phyloP scores from a whole-genome alignment of 371 early-diverging fungal genomes.

The Umbelopsis sp. region DNA sequence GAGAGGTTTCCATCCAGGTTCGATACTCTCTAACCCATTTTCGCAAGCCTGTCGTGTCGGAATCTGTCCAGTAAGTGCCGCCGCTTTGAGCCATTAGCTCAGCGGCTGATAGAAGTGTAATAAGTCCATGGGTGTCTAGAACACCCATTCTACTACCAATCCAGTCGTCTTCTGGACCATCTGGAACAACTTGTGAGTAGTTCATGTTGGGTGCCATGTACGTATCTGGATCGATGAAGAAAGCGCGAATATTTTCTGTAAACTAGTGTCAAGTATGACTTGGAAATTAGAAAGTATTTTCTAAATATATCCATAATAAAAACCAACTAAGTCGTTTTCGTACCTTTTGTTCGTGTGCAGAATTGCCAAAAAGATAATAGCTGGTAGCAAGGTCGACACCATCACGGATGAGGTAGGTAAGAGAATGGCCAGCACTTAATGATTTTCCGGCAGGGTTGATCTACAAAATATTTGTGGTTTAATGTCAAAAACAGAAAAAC shows the following conservation, averaged over 20 bases:
- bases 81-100: slow-evolving; percentile 9
- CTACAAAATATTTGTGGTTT: neutral
- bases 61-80: neutral
- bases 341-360: slow-evolving; percentile 7
- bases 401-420: slow-evolving; percentile 14
- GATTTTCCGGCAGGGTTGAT: slow-evolving; percentile 17
- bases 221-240: slow-evolving; percentile 9
- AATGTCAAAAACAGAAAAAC: neutral
- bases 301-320: neutral
- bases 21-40: slow-evolving; percentile 14
- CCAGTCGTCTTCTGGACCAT: slow-evolving; percentile 3
- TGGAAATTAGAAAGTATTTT: neutral
- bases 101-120: slow-evolving; percentile 8
- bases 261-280: neutral
- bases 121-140: slow-evolving; percentile 11
- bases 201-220: slow-evolving; percentile 21
- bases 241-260: slow-evolving; percentile 7
- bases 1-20: slow-evolving; percentile 17
- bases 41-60: neutral
- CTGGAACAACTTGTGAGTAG: slow-evolving; percentile 20
- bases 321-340: neutral
- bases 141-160: slow-evolving; percentile 12
- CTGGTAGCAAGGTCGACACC: neutral
- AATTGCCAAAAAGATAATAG: slow-evolving; percentile 17
- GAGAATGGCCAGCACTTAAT: slow-evolving; percentile 1